These are phyloP conservation scores for Thielaviopsis ethacetica DNA, from an alignment of 2,329 filamentous ascomycete species.

Conservation along the genomic window DNA sequence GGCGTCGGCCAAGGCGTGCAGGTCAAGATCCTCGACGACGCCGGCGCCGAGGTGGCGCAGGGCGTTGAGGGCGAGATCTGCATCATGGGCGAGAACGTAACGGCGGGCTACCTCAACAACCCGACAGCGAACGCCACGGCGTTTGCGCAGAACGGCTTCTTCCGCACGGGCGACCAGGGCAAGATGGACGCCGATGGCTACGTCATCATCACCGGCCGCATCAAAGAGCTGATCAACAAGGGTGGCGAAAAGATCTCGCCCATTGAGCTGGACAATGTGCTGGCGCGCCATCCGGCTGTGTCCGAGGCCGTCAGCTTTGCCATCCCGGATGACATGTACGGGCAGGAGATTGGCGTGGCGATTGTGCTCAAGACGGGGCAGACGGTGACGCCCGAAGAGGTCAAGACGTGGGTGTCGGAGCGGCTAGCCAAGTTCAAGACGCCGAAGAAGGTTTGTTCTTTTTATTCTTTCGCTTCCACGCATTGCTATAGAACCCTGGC, in stretches of 20 bases:
- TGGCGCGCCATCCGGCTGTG: conserved; percentile 56
- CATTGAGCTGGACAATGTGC: conserved; percentile 71
- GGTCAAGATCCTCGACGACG: conserved; percentile 56
- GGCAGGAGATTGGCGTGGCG: conserved; percentile 65
- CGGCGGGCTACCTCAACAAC: conserved; percentile 75
- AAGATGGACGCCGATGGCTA: conserved; percentile 68
- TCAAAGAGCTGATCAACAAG: conserved; percentile 88
- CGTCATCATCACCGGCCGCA: conserved; percentile 73
- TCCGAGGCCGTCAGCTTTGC: conserved; percentile 72
- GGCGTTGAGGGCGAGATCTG: conserved; percentile 68
- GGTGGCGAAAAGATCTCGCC: conserved; percentile 81
- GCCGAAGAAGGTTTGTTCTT: conserved; percentile 51
- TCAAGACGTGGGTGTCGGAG: conserved; percentile 52
- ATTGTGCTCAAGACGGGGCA: conserved; percentile 55
- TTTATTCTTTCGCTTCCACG: not conserved
- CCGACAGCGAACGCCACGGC: conserved; percentile 55
- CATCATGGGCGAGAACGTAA: conserved; percentile 69
- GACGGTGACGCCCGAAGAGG: conserved; percentile 37
- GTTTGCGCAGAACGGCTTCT: conserved; percentile 63
- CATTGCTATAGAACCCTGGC: not conserved
- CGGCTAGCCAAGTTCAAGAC: conserved; percentile 72
- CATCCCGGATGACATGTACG: conserved; percentile 66
- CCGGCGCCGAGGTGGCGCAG: conserved; percentile 49
- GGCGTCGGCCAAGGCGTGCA: conserved; percentile 74
- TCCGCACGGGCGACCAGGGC: conserved; percentile 78